Evolutionary conservation across 176 grass and related monocot genomes (phyloP).

Genomic region (Oryza longistaminata): DNA sequence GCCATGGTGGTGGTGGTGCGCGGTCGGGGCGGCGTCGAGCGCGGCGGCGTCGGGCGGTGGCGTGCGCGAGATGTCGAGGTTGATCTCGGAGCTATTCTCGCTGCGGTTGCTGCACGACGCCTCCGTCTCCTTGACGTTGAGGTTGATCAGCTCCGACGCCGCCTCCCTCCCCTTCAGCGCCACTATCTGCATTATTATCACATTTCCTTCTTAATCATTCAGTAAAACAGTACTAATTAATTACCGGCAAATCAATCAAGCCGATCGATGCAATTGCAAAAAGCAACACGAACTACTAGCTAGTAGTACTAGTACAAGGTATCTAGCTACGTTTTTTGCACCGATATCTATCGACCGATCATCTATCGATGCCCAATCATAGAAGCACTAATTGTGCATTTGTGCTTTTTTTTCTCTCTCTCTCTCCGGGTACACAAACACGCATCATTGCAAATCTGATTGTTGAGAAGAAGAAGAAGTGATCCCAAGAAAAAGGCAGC

Average conservation of each 20-base stretch:
- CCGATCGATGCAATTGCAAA: too few species aligned
- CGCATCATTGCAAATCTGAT: constrained; percentile 45
- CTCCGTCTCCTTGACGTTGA: constrained; percentile 97
- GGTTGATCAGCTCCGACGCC: constrained; percentile 81
- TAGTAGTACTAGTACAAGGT: neutral
- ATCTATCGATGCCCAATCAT: constrained; percentile 13
- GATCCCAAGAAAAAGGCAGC: neutral
- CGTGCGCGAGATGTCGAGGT: constrained; percentile 84
- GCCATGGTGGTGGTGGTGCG: constrained; percentile 15
- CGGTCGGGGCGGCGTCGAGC: constrained; percentile 33
- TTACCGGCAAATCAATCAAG: too few species aligned
- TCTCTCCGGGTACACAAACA: neutral
- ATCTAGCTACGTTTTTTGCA: neutral
- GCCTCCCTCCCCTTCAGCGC: constrained; percentile 73
- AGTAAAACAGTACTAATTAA: too few species aligned
- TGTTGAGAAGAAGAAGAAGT: neutral
- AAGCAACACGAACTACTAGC: neutral
- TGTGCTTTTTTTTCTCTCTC: neutral
- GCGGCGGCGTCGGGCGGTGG: constrained; percentile 45
- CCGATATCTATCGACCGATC: neutral
- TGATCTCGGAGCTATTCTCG: constrained; percentile 96
- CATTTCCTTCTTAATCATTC: too few species aligned
- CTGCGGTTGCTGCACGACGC: constrained; percentile 89
- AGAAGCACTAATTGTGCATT: constrained; percentile 32
- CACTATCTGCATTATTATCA: constrained; percentile 53